Evolutionary conservation across 108 stramenopile genomes (phyloP), one percentile per base, ranked within the genome.

Genomic region (Epithemia pelagica): DNA sequence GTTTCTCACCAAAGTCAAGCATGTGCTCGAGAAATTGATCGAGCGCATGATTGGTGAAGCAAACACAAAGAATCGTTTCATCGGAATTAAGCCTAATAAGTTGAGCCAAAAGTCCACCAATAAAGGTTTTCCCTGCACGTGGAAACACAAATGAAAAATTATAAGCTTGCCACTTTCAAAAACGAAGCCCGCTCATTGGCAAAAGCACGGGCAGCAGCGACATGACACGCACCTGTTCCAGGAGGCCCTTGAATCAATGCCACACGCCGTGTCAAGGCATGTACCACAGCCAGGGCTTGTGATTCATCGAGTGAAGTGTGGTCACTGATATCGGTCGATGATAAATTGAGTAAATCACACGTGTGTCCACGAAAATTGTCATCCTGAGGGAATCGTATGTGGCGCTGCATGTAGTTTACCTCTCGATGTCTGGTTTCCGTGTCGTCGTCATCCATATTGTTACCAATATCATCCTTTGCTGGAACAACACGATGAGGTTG

Each of bases 41-140:
- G 58, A 92, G 74, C 26, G 91, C 91, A 70, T 92, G 91, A 59
- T 92, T 92, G 8, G 88, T 92, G 64, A 78, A 76, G 67, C 88
- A 89, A 22, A 92, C 70, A 67, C 78, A 78, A 1, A 82, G 69
- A 24, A 82, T 82, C 22, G 71, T 71, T 37, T 78, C 78, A 26
- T 73, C 72, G 33, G 74, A 68, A 65, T 82, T 82, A n/a, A 70
- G 46, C 31, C 71, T 30, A 52, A 82, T 76, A 8, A 82, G 75
- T 28, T 69, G 74, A 21, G 75, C 75, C 58, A 82, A 63, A 2
- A 82, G 64, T 1, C 65, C 68, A 18, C 81, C 81, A 37, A 82
- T 72, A 23, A 78, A 78, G 1, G 77, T 78, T 58, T 78, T 78
- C 25, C 77, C 77, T n/a, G 69, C 61, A 54, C 76, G 61, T 32